These are phyloP conservation scores for Naganishia antarctica DNA, from an alignment of 768 basidiomycete genomes.

Conservation along the genomic window DNA sequence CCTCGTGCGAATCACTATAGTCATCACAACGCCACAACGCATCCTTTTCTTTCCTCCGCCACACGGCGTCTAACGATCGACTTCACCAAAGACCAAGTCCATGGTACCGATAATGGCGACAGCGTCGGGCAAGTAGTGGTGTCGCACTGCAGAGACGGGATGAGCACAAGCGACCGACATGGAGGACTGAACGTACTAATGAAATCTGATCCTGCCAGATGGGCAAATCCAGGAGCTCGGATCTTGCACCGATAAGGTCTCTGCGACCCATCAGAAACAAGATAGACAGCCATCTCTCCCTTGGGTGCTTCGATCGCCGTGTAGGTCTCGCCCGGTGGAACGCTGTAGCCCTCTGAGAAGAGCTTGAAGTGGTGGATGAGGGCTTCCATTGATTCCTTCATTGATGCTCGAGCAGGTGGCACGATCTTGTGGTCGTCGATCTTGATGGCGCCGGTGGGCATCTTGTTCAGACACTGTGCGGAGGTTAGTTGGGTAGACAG, in stretches of 20 bases:
- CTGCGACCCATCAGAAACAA: conserved; percentile 69
- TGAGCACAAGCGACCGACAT: conserved; percentile 22
- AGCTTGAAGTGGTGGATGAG: conserved; percentile 99
- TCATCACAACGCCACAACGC: no score
- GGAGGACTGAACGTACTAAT: conserved; percentile 54
- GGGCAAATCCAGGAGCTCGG: conserved; percentile 53
- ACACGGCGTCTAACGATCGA: conserved; percentile 25
- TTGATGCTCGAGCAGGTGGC: conserved; percentile 89
- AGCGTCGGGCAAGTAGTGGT: conserved; percentile 88
- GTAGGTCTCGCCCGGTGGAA: conserved; percentile 86
- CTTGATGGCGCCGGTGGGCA: conserved; percentile 84
- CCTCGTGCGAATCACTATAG: no score
- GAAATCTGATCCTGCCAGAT: conserved; percentile 91
- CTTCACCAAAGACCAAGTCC: conserved; percentile 55
- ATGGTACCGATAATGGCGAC: conserved; percentile 97
- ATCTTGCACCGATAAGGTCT: background rate
- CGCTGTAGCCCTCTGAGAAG: conserved; percentile 93
- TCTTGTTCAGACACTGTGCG: conserved; percentile 86
- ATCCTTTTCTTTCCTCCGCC: background rate
- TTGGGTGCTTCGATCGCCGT: conserved; percentile 97
- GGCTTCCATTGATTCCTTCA: conserved; percentile 99
- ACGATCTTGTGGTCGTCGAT: conserved; percentile 97
- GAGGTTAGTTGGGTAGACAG: background rate
- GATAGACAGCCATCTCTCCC: conserved; percentile 97
- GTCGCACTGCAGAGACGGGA: conserved; percentile 28